Conservation (phyloP, 106 monocot species). For the Dendrobium chrysotoxum region DNA sequence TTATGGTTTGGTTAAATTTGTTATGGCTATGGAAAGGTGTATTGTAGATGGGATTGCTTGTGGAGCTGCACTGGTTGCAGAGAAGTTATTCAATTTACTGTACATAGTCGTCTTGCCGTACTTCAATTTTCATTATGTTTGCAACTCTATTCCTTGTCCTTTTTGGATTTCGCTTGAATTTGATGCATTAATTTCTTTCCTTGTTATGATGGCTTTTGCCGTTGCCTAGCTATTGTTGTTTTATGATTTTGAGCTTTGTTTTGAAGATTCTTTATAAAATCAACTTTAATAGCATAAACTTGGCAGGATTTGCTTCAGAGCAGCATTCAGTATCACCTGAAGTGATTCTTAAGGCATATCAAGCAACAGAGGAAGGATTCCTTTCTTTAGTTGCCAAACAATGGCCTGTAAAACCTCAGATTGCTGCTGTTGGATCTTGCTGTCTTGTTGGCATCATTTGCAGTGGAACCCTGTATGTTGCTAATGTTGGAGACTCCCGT, state of each 20-base stretch:
- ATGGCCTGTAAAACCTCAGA: constrained; percentile 29
- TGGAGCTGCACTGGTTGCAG: not conserved
- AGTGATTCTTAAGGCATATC: constrained; percentile 23
- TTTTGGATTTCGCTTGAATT: not conserved
- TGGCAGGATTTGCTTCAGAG: constrained; percentile 24
- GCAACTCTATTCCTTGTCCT: not conserved
- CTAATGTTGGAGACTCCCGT: constrained; percentile 28
- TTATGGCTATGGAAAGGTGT: not conserved
- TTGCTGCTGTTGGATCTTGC: constrained; percentile 28
- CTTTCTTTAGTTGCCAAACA: constrained; percentile 23
- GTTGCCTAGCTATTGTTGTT: not conserved
- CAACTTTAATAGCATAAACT: not conserved
- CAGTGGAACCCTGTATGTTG: constrained; percentile 19
- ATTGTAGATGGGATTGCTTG: constrained; percentile 2
- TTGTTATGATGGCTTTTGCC: not conserved
- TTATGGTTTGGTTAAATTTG: not conserved
- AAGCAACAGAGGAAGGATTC: constrained; percentile 28
- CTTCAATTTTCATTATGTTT: not conserved
- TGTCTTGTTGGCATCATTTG: constrained; percentile 27
- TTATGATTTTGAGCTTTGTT: not conserved
- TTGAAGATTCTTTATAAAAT: not conserved
- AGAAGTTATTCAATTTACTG: not conserved
- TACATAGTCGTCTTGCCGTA: not conserved
- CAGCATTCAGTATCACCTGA: constrained; percentile 24
- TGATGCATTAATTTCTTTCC: not conserved